Percentiles rank a stretch among this genome's conserved stretches.
phyloP scores from a whole-genome alignment of 805 yeast genomes.

The Candida pseudoglaebosa region DNA sequence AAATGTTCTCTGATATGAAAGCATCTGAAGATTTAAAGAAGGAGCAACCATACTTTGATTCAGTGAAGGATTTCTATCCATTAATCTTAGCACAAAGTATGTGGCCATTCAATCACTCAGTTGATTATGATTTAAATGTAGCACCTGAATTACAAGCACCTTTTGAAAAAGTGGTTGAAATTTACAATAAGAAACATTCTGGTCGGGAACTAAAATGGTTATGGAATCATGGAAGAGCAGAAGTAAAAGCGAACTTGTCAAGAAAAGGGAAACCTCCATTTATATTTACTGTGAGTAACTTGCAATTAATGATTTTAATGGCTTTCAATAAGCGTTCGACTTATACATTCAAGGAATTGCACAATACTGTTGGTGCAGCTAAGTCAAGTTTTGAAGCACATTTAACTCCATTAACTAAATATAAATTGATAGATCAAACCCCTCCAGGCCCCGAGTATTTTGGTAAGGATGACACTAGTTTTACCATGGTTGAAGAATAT shows the following conservation, averaged over 20 bases:
- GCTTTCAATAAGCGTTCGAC: constrained; percentile 74
- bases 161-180: constrained; percentile 59
- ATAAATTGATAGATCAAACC: constrained; percentile 63
- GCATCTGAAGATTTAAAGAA: constrained; percentile 71
- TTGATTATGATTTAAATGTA: constrained; percentile 44
- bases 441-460: constrained; percentile 60
- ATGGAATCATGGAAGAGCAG: constrained; percentile 93
- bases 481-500: constrained; percentile 74
- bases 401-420: constrained; percentile 73
- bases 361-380: constrained; percentile 65
- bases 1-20: constrained; percentile 93
- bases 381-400: constrained; percentile 67
- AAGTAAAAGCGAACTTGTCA: constrained; percentile 79
- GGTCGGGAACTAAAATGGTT: constrained; percentile 94
- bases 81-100: constrained; percentile 79
- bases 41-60: constrained; percentile 32
- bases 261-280: constrained; percentile 80
- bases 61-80: constrained; percentile 53
- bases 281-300: constrained; percentile 73
- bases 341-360: constrained; percentile 56
- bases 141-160: constrained; percentile 67
- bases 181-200: constrained; percentile 70
- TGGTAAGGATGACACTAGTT: constrained; percentile 45
- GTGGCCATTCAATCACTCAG: constrained; percentile 69
- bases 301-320: constrained; percentile 80